Evolutionary conservation across 805 yeast genomes (phyloP).

Genomic region (Kodamaea hsintzibuensis): DNA sequence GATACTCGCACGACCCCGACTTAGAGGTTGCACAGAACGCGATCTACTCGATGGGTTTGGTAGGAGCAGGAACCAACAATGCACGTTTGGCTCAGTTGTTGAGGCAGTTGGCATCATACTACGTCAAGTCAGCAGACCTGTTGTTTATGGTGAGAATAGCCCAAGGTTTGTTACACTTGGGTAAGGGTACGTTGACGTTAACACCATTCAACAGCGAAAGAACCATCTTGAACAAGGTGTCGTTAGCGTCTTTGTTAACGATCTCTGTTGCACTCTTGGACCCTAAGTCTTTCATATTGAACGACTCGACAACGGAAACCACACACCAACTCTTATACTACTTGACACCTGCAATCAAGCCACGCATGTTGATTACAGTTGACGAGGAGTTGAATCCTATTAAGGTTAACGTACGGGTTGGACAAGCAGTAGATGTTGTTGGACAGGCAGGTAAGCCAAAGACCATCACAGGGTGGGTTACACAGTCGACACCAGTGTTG

Average conservation of each 20-base stretch:
- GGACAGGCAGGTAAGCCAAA: constrained; percentile 99
- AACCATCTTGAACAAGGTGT: constrained; percentile 80
- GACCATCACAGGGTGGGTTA: constrained; percentile 99
- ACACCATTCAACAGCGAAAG: constrained; percentile 90
- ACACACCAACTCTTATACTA: constrained; percentile 80
- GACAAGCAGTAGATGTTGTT: constrained; percentile 97
- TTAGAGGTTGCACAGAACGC: constrained; percentile 93
- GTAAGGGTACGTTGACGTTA: constrained; percentile 91
- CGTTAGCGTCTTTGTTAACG: constrained; percentile 86
- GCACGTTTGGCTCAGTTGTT: constrained; percentile 96
- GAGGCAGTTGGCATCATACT: constrained; percentile 92
- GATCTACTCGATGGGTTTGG: constrained; percentile 94
- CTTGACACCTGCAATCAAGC: constrained; percentile 85
- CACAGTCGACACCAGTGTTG: constrained; percentile 96
- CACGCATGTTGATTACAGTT: constrained; percentile 89
- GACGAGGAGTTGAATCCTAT: constrained; percentile 89
- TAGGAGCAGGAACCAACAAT: constrained; percentile 98
- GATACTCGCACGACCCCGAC: constrained; percentile 96
- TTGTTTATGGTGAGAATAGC: constrained; percentile 91
- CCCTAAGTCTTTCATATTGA: constrained; percentile 79
- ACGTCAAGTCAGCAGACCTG: constrained; percentile 85
- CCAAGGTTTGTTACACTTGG: constrained; percentile 92
- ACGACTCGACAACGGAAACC: constrained; percentile 49
- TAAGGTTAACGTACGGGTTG: constrained; percentile 95
- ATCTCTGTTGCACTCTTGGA: constrained; percentile 81